Base-by-base conservation (phyloP, 1,284 basidiomycete species). In the Apiotrichum akiyoshidainum region DNA sequence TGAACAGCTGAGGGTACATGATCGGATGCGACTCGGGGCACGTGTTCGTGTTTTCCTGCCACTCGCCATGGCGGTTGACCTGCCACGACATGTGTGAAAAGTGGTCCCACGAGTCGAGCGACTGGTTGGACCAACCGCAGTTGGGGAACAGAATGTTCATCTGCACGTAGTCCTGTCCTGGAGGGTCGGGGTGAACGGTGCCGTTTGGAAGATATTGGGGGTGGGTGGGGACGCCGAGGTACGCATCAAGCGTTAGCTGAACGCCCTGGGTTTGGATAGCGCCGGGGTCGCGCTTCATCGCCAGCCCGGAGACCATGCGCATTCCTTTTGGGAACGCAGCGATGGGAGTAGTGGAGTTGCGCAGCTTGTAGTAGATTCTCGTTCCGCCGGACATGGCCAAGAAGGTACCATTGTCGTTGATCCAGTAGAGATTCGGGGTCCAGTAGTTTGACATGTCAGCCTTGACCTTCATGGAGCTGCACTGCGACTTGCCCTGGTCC, bases 401-500 rank as follows among this genome's bases (percentile, higher is more conserved):
- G 65, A 69, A 73, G 19, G 52, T 55, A 17, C 51, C 52, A 46
- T 63, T 49, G 39, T 39, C 19, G 53, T 73, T 68, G 65, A 79
- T 80, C 58, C 75, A 77, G 70, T 79, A 81, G 9, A 81, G 66
- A 49, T 75, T 69, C 22, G 79, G 79, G 11, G 68, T 70, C 81
- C 81, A 81, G 68, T 81, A 82, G 57, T 71, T 73, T 40, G 74
- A 78, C 66, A 75, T 73, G 73, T 82, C 81, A 26, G 71, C 72
- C 4, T 63, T 67, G 48, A 80, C 68, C 19, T 61, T 49, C 39
- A 57, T 54, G 2, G 71, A 64, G 5, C 67, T 66, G 57, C 75
- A 76, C 14, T 66, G 50, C 8, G 71, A 64, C 1, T 52, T 35
- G n/a, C 57, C 53, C 54, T 67, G 66, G 34, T 65, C 59, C 1